A percentile compares a stretch with the other conserved stretches of the same genome.
These are phyloP conservation scores for Aspergillus spinulosporus DNA, from an alignment of 2,329 filamentous ascomycete genomes.

Conservation along the genomic window DNA sequence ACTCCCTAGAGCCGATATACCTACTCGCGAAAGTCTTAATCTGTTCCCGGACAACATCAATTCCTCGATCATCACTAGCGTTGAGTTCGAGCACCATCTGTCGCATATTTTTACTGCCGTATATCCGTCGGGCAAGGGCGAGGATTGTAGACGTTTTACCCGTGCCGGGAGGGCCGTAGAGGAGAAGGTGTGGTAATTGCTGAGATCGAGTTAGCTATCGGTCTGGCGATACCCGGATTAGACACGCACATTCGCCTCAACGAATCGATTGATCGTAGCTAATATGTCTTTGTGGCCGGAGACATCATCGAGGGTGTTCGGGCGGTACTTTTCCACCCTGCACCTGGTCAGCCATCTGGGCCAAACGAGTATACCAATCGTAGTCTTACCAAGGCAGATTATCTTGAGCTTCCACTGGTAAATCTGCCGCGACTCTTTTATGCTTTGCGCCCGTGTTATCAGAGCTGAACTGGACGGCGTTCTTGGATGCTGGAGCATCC, in stretches of 20 bases:
- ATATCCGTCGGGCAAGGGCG: conserved; percentile 88
- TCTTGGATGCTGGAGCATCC: conserved; percentile 52
- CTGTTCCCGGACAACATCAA: conserved; percentile 96
- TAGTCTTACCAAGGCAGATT: conserved; percentile 76
- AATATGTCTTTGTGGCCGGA: conserved; percentile 97
- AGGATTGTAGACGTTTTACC: conserved; percentile 97
- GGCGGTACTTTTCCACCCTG: conserved; percentile 97
- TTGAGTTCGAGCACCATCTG: conserved; percentile 99
- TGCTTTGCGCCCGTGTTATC: conserved; percentile 72
- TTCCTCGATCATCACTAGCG: conserved; percentile 93
- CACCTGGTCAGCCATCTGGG: conserved; percentile 19
- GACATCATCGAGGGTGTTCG: conserved; percentile 83
- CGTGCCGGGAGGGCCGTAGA: conserved; percentile 94
- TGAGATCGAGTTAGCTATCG: conserved; percentile 27
- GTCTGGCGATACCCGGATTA: background rate
- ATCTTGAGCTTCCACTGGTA: conserved; percentile 92
- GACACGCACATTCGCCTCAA: conserved; percentile 73
- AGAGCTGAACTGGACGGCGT: conserved; percentile 68
- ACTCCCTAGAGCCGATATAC: conserved; percentile 16
- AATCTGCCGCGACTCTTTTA: conserved; percentile 87
- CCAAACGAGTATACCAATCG: background rate
- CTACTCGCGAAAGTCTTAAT: conserved; percentile 96
- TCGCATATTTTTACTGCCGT: conserved; percentile 85
- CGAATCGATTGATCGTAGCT: conserved; percentile 95
- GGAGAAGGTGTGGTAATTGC: conserved; percentile 88